phyloP scores from a whole-genome alignment of 2,329 filamentous ascomycete genomes.

The Moelleriella libera region DNA sequence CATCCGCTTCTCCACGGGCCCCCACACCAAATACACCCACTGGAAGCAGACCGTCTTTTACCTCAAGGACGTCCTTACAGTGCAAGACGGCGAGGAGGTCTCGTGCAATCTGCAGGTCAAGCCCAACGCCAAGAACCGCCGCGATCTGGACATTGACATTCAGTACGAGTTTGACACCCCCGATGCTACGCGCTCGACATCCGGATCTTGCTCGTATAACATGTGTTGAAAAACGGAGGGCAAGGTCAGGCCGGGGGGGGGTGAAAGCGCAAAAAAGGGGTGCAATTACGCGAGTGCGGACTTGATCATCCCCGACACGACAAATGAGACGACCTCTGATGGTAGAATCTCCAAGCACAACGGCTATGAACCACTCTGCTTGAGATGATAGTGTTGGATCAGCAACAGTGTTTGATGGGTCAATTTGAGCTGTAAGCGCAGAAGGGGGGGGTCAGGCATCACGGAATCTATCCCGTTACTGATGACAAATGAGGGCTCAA shows the following conservation, averaged over 20 bases:
- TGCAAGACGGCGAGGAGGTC: constrained; percentile 74
- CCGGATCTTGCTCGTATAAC: constrained; percentile 68
- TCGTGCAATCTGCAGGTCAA: constrained; percentile 62
- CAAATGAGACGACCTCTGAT: too few relatives aligned
- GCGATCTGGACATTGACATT: constrained; percentile 86
- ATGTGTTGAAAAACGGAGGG: constrained; percentile 38
- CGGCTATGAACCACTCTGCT: too few relatives aligned
- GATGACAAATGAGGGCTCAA: too few relatives aligned
- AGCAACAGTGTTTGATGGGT: too few relatives aligned
- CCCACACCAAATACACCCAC: constrained; percentile 98
- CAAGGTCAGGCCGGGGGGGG: neutral
- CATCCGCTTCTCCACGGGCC: constrained; percentile 90
- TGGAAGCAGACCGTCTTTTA: constrained; percentile 99
- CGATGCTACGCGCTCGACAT: constrained; percentile 53
- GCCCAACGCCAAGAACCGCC: constrained; percentile 86
- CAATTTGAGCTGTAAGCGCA: too few relatives aligned
- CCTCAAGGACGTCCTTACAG: constrained; percentile 81
- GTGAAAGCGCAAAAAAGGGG: neutral
- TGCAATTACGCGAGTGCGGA: neutral
- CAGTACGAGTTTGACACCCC: constrained; percentile 67
- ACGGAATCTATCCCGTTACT: too few relatives aligned
- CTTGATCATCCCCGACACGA: too few relatives aligned
- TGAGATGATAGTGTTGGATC: too few relatives aligned
- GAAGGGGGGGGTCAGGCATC: too few relatives aligned
- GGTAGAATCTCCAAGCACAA: too few relatives aligned